Evolutionary conservation across 495 filamentous ascomycete species (phyloP).

Genomic region (Saxophila tyrrhenica): DNA sequence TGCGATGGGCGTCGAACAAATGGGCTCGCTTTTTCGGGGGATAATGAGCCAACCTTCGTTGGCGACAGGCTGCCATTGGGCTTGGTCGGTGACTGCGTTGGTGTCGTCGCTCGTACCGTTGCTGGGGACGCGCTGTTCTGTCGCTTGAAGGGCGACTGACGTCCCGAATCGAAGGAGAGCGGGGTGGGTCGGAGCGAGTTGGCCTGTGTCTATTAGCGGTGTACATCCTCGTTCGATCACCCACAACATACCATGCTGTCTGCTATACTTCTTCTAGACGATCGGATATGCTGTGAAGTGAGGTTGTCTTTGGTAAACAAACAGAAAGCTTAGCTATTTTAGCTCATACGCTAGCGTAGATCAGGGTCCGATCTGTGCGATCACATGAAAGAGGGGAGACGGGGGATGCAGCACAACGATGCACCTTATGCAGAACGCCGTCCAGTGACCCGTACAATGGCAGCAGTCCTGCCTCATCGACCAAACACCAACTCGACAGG

Average conservation of each 20-base stretch:
- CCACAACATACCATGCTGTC: neutral
- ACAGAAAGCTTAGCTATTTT: neutral
- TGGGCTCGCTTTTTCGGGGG: conserved; percentile 18
- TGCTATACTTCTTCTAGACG: too few species aligned
- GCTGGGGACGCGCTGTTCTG: conserved; percentile 18
- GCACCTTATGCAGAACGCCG: neutral
- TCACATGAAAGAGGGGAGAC: neutral
- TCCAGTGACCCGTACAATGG: conserved; percentile 4
- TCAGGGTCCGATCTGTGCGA: neutral
- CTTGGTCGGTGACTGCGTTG: conserved; percentile 7
- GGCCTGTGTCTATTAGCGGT: neutral
- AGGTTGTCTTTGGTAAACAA: neutral
- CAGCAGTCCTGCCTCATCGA: conserved; percentile 10
- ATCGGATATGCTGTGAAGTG: too few species aligned
- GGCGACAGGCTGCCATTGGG: neutral
- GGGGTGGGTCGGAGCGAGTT: neutral
- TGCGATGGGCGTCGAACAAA: conserved; percentile 18
- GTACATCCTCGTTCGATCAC: too few species aligned
- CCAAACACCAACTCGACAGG: conserved; percentile 17
- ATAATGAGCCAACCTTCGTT: conserved; percentile 5
- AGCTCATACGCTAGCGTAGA: neutral
- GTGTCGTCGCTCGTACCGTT: conserved; percentile 14
- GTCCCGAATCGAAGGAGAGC: conserved; percentile 13
- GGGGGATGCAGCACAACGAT: neutral
- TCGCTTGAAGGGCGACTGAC: conserved; percentile 17